These are phyloP conservation scores for Evernia prunastri DNA, from an alignment of 495 filamentous ascomycete genomes.

Conservation along the genomic window DNA sequence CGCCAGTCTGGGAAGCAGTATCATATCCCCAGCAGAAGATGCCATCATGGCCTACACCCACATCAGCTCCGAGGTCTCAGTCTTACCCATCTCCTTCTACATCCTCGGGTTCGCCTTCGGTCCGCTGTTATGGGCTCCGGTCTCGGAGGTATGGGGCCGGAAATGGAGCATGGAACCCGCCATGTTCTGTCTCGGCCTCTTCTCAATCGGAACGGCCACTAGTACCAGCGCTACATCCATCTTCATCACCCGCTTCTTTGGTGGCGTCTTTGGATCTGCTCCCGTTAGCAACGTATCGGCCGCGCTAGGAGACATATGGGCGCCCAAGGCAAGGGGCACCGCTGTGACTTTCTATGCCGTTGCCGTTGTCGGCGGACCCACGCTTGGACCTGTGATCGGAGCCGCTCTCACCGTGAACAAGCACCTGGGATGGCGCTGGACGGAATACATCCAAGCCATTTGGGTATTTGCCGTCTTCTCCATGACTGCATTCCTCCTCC, in stretches of 20 bases:
- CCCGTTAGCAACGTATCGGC: constrained; percentile 58
- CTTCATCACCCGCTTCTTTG: constrained; percentile 54
- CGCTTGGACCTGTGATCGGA: constrained; percentile 1
- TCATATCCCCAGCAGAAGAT: not conserved
- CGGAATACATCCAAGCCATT: not conserved
- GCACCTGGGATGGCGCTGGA: constrained; percentile 5
- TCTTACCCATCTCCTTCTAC: not conserved
- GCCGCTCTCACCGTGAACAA: not conserved
- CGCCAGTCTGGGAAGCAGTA: not conserved
- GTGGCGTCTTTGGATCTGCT: constrained; percentile 56
- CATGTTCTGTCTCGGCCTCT: constrained; percentile 4
- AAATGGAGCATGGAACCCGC: not conserved
- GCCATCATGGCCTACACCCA: not conserved
- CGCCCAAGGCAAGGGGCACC: not conserved
- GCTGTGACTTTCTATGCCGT: not conserved
- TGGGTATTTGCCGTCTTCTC: not conserved
- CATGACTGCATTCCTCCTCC: not conserved
- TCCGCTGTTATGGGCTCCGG: constrained; percentile 4
- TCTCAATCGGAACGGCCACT: not conserved
- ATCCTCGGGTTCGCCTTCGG: constrained; percentile 4
- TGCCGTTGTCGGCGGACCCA: not conserved
- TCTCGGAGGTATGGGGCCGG: constrained; percentile 3
- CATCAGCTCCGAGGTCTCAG: not conserved
- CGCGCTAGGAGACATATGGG: constrained; percentile 49
- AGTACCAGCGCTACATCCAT: constrained; percentile 36